Evolutionary conservation across 2,329 filamentous ascomycete species (phyloP).

Genomic region (Beauveria caledonica): DNA sequence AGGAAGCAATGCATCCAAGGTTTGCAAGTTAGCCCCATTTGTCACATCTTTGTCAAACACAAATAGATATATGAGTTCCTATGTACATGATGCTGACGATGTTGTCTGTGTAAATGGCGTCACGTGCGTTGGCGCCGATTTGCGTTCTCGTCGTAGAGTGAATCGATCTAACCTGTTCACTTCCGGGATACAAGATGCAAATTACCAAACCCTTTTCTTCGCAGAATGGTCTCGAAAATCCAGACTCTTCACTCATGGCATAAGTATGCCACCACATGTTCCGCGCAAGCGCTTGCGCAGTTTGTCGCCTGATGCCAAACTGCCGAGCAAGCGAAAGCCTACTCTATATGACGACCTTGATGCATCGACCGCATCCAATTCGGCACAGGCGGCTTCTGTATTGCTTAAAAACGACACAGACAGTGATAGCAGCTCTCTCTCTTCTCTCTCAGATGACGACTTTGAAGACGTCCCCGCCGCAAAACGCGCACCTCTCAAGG

Average conservation of each 20-base stretch:
- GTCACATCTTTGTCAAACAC: no score
- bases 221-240: neutral
- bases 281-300: conserved; percentile 57
- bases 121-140: conserved; percentile 6
- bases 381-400: conserved; percentile 34
- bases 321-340: conserved; percentile 34
- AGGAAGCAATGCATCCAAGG: neutral
- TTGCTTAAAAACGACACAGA: conserved; percentile 36
- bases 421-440: conserved; percentile 40
- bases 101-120: neutral
- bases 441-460: conserved; percentile 47
- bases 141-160: neutral
- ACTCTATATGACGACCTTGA: conserved; percentile 57
- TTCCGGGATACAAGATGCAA: neutral
- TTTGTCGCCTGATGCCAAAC: conserved; percentile 20
- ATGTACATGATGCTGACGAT: neutral
- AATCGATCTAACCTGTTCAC: neutral
- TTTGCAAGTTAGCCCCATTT: no score
- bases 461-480: conserved; percentile 56
- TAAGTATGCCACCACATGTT: conserved; percentile 58
- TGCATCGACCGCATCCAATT: conserved; percentile 35
- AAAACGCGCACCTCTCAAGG: conserved; percentile 40
- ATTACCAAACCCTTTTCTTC: neutral
- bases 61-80: no score
- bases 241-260: neutral